These are phyloP conservation scores for Candida manassasensis DNA, from an alignment of 805 yeast species.

Conservation along the genomic window DNA sequence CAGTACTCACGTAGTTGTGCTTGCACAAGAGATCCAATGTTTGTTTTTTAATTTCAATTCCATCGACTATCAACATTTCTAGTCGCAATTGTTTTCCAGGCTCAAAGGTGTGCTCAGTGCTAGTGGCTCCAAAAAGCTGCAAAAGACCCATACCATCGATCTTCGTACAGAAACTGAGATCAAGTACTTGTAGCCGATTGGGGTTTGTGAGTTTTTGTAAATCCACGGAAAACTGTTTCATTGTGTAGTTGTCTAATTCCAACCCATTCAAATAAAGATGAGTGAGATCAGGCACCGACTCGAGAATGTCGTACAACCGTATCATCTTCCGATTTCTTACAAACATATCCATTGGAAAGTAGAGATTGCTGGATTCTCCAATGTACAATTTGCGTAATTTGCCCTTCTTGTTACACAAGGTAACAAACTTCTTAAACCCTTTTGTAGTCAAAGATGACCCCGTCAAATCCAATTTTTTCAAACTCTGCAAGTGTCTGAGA, in stretches of 20 bases:
- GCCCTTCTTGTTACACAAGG: constrained; percentile 24
- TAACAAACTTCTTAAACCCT: constrained; percentile 36
- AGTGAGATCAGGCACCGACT: constrained; percentile 16
- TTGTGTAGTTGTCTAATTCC: constrained; percentile 31
- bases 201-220: constrained; percentile 11
- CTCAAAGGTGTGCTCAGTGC: constrained; percentile 5
- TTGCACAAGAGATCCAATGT: constrained; percentile 20
- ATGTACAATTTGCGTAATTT: constrained; percentile 27
- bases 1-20: constrained; percentile 13
- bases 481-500: constrained; percentile 18
- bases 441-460: constrained; percentile 37
- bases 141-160: constrained; percentile 38
- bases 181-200: constrained; percentile 21
- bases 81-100: constrained; percentile 10
- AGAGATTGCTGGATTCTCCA: constrained; percentile 31
- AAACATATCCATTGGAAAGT: constrained; percentile 20
- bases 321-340: constrained; percentile 10
- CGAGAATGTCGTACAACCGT: constrained; percentile 15
- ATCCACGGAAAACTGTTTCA: constrained; percentile 26
- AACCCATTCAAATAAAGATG: constrained; percentile 28
- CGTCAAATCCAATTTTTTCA: constrained; percentile 34
- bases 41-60: constrained; percentile 26
- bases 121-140: constrained; percentile 19
- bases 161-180: constrained; percentile 31
- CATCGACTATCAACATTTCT: constrained; percentile 26